Evolutionary conservation across 2,329 filamentous ascomycete genomes (phyloP), one percentile per base, ranked within the genome.

Genomic region (Exophiala lecanii-corni): DNA sequence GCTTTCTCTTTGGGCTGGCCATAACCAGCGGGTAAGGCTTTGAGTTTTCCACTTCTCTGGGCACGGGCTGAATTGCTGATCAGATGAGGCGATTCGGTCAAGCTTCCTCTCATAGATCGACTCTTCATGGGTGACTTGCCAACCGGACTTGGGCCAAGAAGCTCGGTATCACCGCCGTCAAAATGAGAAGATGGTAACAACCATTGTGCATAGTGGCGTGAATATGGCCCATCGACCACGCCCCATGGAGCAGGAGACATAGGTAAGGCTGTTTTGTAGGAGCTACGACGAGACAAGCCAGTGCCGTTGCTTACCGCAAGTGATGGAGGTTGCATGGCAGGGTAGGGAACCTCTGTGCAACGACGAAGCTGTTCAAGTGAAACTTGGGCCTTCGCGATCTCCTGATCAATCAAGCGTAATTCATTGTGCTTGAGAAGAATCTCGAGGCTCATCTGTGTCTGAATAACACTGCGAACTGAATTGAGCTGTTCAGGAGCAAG

Each of bases 351-450:
- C 55, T 97, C 74, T 61, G 92, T 83, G 67, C 89, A 96, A 48
- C 92, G 82, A 56, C 92, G 85, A 51, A 98, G 73, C 68, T 97
- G 92, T 68, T 98, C 92, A 55, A 97, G 75, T 9, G 89, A 88
- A 52, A 89, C 73, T 69, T 97, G 89, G 61, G 89, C 96, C 70
- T 96, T 97, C 53, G 88, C 91, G 53, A 97, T 76, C 69, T 97
- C 92, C 67, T 95, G 89, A 61, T 97, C 88, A 64, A 97, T 95
- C 55, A 95, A 74, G 44, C 89, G 86, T 47, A 97, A 70, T 70
- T 98, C 92, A 59, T 92, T 82, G 66, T 98, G 92, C 73, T 96
- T 97, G 62, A 94, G 71, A 51, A 97, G 70, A 40, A 97, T 89
- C 69, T 96, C 89, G 54, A 92, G 78, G 59, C 89, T 86, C 64